Percentiles rank a stretch among this genome's conserved stretches.
Evolutionary conservation across 176 grass and related monocot species (phyloP).

Genomic region (Oryza meridionalis): DNA sequence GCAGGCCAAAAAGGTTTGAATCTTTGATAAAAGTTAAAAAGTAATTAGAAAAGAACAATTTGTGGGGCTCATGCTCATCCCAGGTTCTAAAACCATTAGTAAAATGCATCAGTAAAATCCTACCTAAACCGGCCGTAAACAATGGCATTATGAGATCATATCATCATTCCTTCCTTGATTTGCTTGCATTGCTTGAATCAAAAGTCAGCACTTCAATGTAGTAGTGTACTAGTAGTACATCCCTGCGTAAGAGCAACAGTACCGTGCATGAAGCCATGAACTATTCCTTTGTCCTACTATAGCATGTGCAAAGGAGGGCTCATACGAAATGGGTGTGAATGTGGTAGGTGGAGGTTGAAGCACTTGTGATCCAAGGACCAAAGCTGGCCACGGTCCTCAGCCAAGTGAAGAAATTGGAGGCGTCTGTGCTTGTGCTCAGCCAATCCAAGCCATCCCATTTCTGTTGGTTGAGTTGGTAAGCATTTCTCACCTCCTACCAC

Average conservation of each 20-base stretch:
- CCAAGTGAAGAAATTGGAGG: slow-evolving; percentile 88
- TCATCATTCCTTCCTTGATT: background rate
- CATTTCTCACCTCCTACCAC: background rate
- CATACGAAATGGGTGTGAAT: slow-evolving; percentile 41
- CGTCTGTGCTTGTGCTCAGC: slow-evolving; percentile 74
- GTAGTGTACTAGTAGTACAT: background rate
- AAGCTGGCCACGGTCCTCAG: slow-evolving; percentile 71
- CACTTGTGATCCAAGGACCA: slow-evolving; percentile 76
- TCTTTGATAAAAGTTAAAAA: background rate
- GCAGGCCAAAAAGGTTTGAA: slow-evolving; percentile 37
- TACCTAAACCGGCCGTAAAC: slow-evolving; percentile 25
- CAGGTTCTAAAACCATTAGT: slow-evolving; percentile 4
- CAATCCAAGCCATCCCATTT: slow-evolving; percentile 60
- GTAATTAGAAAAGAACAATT: background rate
- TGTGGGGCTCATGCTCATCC: background rate
- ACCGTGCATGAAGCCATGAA: slow-evolving; percentile 6
- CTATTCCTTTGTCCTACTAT: slow-evolving; percentile 37
- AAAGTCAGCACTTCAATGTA: slow-evolving; percentile 34
- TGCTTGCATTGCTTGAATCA: slow-evolving; percentile 36
- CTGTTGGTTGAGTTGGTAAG: slow-evolving; percentile 67
- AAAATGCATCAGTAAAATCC: background rate
- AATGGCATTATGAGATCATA: slow-evolving; percentile 9
- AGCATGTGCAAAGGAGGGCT: slow-evolving; percentile 19
- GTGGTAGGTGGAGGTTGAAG: slow-evolving; percentile 82
- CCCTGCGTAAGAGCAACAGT: slow-evolving; percentile 32